These are phyloP conservation scores for Sicyos edulis DNA, from an alignment of 306 rosid species.

Conservation along the genomic window DNA sequence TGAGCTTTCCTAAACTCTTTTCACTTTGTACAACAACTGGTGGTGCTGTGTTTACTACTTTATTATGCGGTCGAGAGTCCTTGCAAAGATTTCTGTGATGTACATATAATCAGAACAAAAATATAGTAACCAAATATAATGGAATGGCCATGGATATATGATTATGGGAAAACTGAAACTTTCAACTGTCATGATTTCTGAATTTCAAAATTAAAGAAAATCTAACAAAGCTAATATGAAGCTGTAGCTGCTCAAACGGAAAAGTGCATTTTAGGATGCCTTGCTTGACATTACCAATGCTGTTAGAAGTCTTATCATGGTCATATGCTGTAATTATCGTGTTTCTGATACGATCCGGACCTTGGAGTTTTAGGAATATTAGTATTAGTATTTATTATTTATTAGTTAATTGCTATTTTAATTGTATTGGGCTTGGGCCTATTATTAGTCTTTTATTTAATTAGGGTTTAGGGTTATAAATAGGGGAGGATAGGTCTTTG, in stretches of 20 bases:
- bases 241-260: neutral
- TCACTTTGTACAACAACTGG: no score
- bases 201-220: neutral
- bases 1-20: no score
- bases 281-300: constrained; percentile 33
- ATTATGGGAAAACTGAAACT: constrained; percentile 1
- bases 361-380: no score
- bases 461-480: no score
- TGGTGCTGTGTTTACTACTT: constrained; percentile 12
- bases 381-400: no score
- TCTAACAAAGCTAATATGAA: neutral
- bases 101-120: constrained; percentile 31
- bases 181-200: neutral
- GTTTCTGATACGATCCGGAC: no score
- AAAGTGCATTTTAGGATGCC: constrained; percentile 20
- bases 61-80: constrained; percentile 24
- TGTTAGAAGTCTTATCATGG: constrained; percentile 36
- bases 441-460: no score
- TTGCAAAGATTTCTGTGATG: constrained; percentile 31
- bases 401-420: no score
- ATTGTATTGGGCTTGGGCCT: no score
- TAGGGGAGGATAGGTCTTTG: no score
- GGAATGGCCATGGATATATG: neutral
- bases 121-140: constrained; percentile 20
- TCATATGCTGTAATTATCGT: constrained; percentile 22